These are phyloP conservation scores for Cyclotella sp. DNA, from an alignment of 108 stramenopile species.

Conservation along the genomic window DNA sequence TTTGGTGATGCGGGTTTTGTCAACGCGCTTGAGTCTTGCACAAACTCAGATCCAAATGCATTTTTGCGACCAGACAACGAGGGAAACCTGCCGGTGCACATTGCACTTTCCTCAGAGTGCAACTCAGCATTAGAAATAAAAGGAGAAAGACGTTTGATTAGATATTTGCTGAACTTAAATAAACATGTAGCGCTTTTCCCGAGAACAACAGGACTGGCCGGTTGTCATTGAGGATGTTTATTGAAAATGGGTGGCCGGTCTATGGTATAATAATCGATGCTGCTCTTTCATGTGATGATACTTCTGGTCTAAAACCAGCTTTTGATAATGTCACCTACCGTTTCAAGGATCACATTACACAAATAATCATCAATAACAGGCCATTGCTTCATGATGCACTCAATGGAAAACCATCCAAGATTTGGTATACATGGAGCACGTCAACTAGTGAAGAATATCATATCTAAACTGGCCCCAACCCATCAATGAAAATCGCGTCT, in stretches of 20 bases:
- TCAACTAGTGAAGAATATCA: conserved; percentile 51
- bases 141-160: conserved; percentile 51
- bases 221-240: conserved; percentile 44
- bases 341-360: conserved; percentile 19
- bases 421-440: conserved; percentile 54
- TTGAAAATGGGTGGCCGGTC: conserved; percentile 51
- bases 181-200: conserved; percentile 31
- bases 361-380: neutral
- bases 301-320: neutral
- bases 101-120: conserved; percentile 54
- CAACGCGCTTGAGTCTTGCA: conserved; percentile 50
- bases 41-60: conserved; percentile 41
- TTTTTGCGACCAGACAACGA: conserved; percentile 42
- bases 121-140: conserved; percentile 42
- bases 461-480: conserved; percentile 5
- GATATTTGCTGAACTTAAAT: conserved; percentile 42
- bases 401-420: conserved; percentile 25
- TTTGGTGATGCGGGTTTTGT: conserved; percentile 48
- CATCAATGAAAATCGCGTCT: conserved; percentile 12
- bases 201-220: conserved; percentile 30
- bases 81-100: conserved; percentile 56
- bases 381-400: conserved; percentile 52
- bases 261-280: conserved; percentile 47
- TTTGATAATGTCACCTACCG: conserved; percentile 10
- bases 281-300: conserved; percentile 24